Base-by-base conservation (phyloP, 495 filamentous ascomycete species). In the Pyrenula massariospora region DNA sequence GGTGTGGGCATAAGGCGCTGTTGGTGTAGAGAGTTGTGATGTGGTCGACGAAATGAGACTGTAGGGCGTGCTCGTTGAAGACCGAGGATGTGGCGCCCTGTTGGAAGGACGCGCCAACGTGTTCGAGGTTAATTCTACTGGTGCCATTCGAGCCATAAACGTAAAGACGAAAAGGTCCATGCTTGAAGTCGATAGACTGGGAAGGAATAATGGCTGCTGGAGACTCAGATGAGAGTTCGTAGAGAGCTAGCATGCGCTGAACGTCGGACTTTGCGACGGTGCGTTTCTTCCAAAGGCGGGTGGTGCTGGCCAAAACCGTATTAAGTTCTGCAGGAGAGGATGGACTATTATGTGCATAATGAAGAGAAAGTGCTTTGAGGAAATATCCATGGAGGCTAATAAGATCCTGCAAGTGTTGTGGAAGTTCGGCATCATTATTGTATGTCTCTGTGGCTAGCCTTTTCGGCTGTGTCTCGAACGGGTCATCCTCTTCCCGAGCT, bases 261-360 rank as follows among this genome's bases (percentile, higher is more conserved):
- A 77, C 12, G 57, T 77, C 74, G 56, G 71, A 71, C 2, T 63
- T 57, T 31, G 68, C 63, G 24, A 77, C 74, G 60, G 75, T 75
- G 53, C 74, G 66, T 58, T 75, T 76, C 60, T 71, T 74, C 74
- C 74, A 77, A 19, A 77, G 63, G 20, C 71, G 65, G 42, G 68
- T 66, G 5, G 74, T 63, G 24, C 65, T 73, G 36, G 62, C 65
- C 12, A 75, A 63, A 24, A 77, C 68, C 50, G 74, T 70, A 54
- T 66, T 58, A 42, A 76, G 54, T 31, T 77, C 74, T 12, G 71
- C 72, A 0, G 74, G 68, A 10, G 68, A 57, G 12, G 56, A 56
- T 2, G 62, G 52, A 15, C 73, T 72, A 50, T 71, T 70, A 57
- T 77, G 74, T 21, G 73, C 71, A 12, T 63, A 61, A 54, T 77